These are phyloP conservation scores for Bombardia bombarda DNA, from an alignment of 495 filamentous ascomycete species.

Conservation along the genomic window DNA sequence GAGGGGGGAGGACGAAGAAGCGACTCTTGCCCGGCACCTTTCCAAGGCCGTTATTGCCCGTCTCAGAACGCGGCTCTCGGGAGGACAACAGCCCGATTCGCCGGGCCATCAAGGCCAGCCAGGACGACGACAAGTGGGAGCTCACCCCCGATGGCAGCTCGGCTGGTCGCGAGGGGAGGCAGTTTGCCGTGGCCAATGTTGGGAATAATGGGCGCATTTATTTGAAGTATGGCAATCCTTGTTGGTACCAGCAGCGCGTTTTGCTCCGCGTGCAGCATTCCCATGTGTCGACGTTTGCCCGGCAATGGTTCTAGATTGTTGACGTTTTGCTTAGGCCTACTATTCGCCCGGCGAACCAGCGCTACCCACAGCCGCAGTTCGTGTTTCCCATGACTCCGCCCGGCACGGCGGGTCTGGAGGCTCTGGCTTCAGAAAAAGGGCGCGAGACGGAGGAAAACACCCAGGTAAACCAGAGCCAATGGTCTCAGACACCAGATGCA, in stretches of 20 bases:
- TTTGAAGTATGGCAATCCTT: constrained; percentile 60
- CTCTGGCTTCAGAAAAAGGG: constrained; percentile 28
- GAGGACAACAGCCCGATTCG: constrained; percentile 22
- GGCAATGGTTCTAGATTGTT: neutral
- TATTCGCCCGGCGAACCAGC: constrained; percentile 48
- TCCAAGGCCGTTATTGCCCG: constrained; percentile 34
- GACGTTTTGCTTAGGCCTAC: constrained; percentile 44
- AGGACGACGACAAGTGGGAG: constrained; percentile 37
- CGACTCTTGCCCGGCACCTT: constrained; percentile 18
- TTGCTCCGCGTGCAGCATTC: no score
- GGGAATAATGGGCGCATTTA: constrained; percentile 92
- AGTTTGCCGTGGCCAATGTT: constrained; percentile 91
- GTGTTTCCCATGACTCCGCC: constrained; percentile 52
- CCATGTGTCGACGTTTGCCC: neutral
- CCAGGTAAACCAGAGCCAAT: constrained; percentile 25
- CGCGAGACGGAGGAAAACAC: constrained; percentile 26
- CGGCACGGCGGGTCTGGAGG: constrained; percentile 46
- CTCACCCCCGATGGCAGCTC: constrained; percentile 41
- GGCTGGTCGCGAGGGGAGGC: constrained; percentile 55
- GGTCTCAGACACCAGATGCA: constrained; percentile 32
- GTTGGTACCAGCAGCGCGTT: neutral
- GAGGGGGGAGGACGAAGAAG: constrained; percentile 18
- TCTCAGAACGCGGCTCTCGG: constrained; percentile 33
- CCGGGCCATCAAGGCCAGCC: constrained; percentile 20
- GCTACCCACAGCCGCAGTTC: constrained; percentile 51